phyloP scores from a whole-genome alignment of 2,329 filamentous ascomycete genomes.

The Sporothrix phasma region DNA sequence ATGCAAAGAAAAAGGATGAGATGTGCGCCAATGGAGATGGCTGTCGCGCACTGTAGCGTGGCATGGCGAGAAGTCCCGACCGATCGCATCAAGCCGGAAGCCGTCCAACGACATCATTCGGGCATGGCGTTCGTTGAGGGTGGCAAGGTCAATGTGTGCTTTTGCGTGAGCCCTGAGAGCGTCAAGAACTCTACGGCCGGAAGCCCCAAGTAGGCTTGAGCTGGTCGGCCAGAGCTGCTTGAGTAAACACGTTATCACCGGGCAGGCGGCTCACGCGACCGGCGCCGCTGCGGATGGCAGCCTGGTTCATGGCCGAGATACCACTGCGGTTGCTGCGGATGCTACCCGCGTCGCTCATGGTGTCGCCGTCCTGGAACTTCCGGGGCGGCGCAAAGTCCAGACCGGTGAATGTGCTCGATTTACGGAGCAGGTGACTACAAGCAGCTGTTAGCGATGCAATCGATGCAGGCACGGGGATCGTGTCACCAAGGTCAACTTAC shows the following conservation, averaged over 20 bases:
- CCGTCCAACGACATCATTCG: neutral
- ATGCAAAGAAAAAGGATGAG: slow-evolving; percentile 6
- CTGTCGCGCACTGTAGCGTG: neutral
- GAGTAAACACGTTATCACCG: slow-evolving; percentile 69
- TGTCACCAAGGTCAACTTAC: slow-evolving; percentile 45
- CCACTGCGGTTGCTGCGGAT: slow-evolving; percentile 66
- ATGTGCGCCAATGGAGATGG: neutral
- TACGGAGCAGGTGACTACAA: slow-evolving; percentile 58
- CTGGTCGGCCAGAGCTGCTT: slow-evolving; percentile 51
- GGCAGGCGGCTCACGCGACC: slow-evolving; percentile 81
- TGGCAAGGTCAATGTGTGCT: neutral
- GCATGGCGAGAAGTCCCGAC: neutral
- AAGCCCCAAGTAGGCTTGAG: slow-evolving; percentile 52
- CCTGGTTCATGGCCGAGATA: slow-evolving; percentile 58
- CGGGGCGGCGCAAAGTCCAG: slow-evolving; percentile 74
- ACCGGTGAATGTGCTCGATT: slow-evolving; percentile 66
- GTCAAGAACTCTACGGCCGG: slow-evolving; percentile 28
- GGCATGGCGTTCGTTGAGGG: neutral
- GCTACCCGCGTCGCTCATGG: slow-evolving; percentile 55
- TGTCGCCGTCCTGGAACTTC: slow-evolving; percentile 55
- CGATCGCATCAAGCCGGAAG: neutral
- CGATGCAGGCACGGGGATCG: neutral
- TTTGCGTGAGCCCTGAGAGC: neutral
- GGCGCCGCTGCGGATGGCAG: slow-evolving; percentile 69
- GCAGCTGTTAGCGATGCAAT: neutral